Conservation (phyloP, 495 filamentous ascomycete genomes). For the Aspergillus taichungensis region DNA sequence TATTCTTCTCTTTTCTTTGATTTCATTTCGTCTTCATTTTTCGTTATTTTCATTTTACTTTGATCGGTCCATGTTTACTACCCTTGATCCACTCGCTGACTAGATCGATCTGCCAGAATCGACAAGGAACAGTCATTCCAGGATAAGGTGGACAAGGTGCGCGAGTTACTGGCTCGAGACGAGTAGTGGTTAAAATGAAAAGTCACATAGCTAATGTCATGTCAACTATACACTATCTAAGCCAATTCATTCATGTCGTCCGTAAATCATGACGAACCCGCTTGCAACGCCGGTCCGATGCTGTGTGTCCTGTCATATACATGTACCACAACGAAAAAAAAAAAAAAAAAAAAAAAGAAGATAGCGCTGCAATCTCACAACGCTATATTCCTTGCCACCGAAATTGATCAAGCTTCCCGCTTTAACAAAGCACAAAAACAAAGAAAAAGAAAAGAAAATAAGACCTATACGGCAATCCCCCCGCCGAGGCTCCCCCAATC, state of each 20-base stretch:
- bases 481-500: slow-evolving; percentile 36
- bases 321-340: too few relatives aligned
- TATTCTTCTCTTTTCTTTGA: slow-evolving; percentile 24
- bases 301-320: too few relatives aligned
- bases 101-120: slow-evolving; percentile 32
- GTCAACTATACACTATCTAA: background rate
- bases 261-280: background rate
- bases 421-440: slow-evolving; percentile 1
- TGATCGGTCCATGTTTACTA: slow-evolving; percentile 1
- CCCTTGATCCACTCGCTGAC: slow-evolving; percentile 9
- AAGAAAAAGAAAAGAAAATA: slow-evolving; percentile 1
- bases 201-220: background rate
- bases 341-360: too few relatives aligned
- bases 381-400: too few relatives aligned
- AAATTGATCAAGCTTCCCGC: background rate
- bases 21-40: background rate
- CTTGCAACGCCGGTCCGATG: too few relatives aligned
- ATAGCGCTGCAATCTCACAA: too few relatives aligned
- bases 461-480: slow-evolving; percentile 25
- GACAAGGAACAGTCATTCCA: slow-evolving; percentile 60
- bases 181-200: too few relatives aligned
- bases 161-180: slow-evolving; percentile 39
- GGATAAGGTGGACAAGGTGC: slow-evolving; percentile 60
- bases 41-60: background rate
- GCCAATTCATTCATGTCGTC: background rate